A percentile compares a stretch with the other conserved stretches of the same genome.
phyloP scores from a whole-genome alignment of 495 filamentous ascomycete species.

The Pyrenula massariospora region DNA sequence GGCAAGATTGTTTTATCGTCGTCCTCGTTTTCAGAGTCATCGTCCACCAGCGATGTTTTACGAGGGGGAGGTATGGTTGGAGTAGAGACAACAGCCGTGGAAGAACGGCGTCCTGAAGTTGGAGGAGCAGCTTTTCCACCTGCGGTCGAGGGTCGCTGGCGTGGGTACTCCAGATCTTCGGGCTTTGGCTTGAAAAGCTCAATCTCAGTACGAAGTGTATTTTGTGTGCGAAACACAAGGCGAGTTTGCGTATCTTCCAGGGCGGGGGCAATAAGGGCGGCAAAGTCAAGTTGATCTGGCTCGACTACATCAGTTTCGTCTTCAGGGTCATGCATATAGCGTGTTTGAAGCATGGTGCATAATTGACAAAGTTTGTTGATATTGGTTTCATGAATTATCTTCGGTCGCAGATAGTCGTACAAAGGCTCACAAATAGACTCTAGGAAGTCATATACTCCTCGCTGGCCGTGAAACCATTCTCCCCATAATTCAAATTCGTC shows the following conservation, averaged over 20 bases:
- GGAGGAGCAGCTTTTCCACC: neutral
- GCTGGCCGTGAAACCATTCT: conserved; percentile 64
- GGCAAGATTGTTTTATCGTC: conserved; percentile 36
- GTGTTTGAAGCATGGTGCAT: conserved; percentile 70
- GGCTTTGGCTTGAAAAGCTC: conserved; percentile 57
- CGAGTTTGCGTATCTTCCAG: conserved; percentile 65
- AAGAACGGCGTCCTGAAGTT: conserved; percentile 21
- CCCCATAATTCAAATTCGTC: conserved; percentile 67
- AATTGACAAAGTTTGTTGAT: conserved; percentile 70
- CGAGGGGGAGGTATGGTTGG: neutral
- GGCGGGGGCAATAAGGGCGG: conserved; percentile 51
- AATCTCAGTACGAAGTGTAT: conserved; percentile 56
- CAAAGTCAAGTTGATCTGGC: conserved; percentile 51
- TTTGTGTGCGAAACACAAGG: conserved; percentile 59
- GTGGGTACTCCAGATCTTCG: conserved; percentile 57
- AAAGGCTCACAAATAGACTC: conserved; percentile 64
- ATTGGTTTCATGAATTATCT: conserved; percentile 59
- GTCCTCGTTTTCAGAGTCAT: conserved; percentile 19
- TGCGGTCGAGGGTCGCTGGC: neutral
- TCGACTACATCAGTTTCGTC: conserved; percentile 51
- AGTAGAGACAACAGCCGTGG: neutral
- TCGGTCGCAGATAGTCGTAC: conserved; percentile 60
- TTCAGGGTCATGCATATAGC: conserved; percentile 63
- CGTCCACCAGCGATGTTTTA: neutral
- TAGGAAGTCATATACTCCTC: conserved; percentile 57